Percentiles rank a stretch among this genome's conserved stretches.
Conservation (phyloP, 345 rosid species). For the Raphanus raphanistrum region DNA sequence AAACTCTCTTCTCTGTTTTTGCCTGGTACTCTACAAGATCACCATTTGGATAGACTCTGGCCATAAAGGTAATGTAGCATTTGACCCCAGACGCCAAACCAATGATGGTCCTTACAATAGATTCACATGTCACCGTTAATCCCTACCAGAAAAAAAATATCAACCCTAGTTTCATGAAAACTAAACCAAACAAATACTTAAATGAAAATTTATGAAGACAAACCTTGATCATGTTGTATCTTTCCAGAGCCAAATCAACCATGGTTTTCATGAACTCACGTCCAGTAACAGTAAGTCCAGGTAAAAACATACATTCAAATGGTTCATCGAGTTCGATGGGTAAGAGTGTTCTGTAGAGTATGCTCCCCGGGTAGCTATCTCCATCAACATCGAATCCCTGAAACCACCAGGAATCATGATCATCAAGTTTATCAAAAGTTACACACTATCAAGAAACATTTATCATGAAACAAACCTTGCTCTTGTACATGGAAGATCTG, state of each 20-base stretch:
- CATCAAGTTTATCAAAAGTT: not conserved
- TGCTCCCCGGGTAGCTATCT: no score
- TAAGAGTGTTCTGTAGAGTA: no score
- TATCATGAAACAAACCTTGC: not conserved
- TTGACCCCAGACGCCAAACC: not conserved
- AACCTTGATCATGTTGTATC: slow-evolving; percentile 2
- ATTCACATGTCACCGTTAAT: not conserved
- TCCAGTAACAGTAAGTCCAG: not conserved
- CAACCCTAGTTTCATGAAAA: not conserved
- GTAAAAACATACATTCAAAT: not conserved
- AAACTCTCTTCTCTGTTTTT: not conserved
- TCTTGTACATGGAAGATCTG: not conserved
- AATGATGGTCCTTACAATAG: not conserved
- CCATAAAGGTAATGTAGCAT: not conserved
- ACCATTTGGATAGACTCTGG: not conserved
- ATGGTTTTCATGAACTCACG: not conserved
- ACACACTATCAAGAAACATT: no score
- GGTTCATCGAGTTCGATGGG: not conserved
- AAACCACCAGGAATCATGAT: not conserved
- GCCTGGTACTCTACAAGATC: not conserved
- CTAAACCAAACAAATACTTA: not conserved
- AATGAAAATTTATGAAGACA: not conserved
- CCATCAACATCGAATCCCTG: not conserved
- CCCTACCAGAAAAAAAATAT: not conserved
- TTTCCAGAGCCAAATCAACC: not conserved